phyloP scores from a whole-genome alignment of 768 basidiomycete genomes.

The Serpula lacrymans region DNA sequence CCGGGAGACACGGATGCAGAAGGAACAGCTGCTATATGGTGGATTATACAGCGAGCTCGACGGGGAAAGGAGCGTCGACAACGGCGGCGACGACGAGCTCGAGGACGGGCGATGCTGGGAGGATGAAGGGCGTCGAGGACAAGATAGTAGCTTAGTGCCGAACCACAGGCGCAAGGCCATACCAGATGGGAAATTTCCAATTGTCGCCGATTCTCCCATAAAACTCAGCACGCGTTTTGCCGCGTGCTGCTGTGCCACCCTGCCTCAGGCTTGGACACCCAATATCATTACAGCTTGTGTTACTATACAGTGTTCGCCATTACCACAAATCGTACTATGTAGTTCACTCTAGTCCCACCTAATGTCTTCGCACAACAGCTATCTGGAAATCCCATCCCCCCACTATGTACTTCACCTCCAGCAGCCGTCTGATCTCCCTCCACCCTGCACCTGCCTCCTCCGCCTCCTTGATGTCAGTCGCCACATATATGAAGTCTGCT shows the following conservation, averaged over 20 bases:
- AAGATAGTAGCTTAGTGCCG: constrained; percentile 25
- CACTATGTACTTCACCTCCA: constrained; percentile 78
- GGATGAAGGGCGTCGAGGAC: constrained; percentile 15
- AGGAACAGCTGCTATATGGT: constrained; percentile 10
- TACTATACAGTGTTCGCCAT: no score
- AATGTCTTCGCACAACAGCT: constrained; percentile 76
- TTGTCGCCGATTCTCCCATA: constrained; percentile 14
- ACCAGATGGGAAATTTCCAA: constrained; percentile 34
- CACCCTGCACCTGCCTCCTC: constrained; percentile 58
- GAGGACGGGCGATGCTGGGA: constrained; percentile 4
- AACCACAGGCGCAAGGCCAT: constrained; percentile 31
- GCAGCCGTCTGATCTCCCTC: constrained; percentile 79
- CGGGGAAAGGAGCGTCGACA: constrained; percentile 5
- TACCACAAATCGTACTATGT: no score
- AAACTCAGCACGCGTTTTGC: constrained; percentile 32
- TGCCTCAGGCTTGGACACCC: no score
- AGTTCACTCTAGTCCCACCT: constrained; percentile 8
- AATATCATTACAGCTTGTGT: no score
- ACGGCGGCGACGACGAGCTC: neutral
- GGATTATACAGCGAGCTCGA: constrained; percentile 7
- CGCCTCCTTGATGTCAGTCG: constrained; percentile 50
- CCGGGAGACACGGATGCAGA: constrained; percentile 6
- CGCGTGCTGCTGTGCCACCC: constrained; percentile 5
- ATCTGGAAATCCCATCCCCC: constrained; percentile 90
- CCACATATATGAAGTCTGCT: constrained; percentile 87